Conservation (phyloP, 2,329 filamentous ascomycete genomes). For the Penicillium rolfsii region DNA sequence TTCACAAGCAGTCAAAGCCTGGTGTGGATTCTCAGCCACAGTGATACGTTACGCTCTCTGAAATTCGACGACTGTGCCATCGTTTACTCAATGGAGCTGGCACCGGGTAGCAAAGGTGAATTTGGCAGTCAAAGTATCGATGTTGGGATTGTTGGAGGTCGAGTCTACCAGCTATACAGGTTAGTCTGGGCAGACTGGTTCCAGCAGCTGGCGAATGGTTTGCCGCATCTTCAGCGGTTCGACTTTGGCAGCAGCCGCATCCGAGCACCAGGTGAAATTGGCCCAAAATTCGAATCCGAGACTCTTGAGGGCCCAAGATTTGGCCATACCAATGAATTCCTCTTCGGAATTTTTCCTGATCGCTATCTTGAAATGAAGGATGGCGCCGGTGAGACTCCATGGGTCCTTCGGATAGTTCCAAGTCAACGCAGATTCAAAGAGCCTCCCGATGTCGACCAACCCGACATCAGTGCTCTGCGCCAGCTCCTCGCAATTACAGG, state of each 20-base stretch:
- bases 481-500: background rate
- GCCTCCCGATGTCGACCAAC: background rate
- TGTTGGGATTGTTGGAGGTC: background rate
- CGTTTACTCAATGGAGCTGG: background rate
- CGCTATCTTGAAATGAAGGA: background rate
- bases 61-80: constrained; percentile 1
- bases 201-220: background rate
- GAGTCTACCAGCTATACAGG: background rate
- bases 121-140: rapidly evolving
- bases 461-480: background rate
- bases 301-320: background rate
- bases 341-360: background rate
- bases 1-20: background rate
- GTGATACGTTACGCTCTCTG: background rate
- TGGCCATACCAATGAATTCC: background rate
- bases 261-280: background rate
- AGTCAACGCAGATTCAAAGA: too few relatives aligned
- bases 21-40: background rate
- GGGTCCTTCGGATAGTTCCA: background rate
- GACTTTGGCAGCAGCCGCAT: background rate
- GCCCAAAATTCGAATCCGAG: background rate
- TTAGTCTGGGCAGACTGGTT: background rate
- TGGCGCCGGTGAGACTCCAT: background rate
- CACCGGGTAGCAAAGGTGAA: background rate
- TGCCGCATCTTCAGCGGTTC: background rate